Conservation (phyloP, 176 grass and related monocot species). For the Canna indica region DNA sequence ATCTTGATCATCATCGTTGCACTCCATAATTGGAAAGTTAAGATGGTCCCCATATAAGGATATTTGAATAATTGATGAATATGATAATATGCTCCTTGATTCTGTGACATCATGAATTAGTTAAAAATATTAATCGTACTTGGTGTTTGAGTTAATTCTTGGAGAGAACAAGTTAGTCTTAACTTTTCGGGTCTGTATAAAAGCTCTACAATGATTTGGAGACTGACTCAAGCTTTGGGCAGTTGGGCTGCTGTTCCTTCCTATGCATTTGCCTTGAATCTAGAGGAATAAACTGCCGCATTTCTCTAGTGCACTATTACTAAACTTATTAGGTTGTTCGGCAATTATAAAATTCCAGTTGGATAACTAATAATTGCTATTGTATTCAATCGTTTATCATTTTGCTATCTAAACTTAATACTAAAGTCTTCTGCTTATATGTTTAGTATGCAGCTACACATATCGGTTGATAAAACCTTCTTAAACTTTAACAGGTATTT, state of each 20-base stretch:
- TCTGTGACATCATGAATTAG: not conserved
- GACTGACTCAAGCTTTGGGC: not conserved
- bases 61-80: not conserved
- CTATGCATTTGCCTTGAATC: not conserved
- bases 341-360: not conserved
- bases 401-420: not conserved
- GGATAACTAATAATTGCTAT: not conserved
- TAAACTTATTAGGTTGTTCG: not conserved
- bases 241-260: not conserved
- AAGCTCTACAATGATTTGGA: not conserved
- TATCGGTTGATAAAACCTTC: not conserved
- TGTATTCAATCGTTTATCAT: not conserved
- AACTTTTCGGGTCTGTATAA: not conserved
- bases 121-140: not conserved
- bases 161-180: not conserved
- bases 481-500: slow-evolving; percentile 53
- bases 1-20: not conserved
- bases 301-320: not conserved
- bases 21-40: not conserved
- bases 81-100: not conserved
- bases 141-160: not conserved
- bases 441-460: too few species aligned
- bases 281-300: not conserved
- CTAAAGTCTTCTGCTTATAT: not conserved
- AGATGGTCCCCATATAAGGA: not conserved